Percentiles rank a stretch among this genome's conserved stretches.
Evolutionary conservation across 257 asterid genomes (phyloP).

Genomic region (Penstemon eatonii): DNA sequence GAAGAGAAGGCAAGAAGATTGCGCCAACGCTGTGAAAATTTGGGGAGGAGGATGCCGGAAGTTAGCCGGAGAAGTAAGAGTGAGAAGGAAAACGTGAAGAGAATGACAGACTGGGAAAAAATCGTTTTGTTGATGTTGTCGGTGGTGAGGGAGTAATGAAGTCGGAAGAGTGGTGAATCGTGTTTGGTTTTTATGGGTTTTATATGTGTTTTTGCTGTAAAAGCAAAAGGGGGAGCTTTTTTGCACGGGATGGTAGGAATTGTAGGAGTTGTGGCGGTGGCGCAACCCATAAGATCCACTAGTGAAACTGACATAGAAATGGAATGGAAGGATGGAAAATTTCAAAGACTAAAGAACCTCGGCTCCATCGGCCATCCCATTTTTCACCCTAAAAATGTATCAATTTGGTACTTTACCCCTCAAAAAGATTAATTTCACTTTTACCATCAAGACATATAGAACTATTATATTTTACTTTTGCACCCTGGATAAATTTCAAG

Average conservation of each 20-base stretch:
- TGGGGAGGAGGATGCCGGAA: slow-evolving; percentile 32
- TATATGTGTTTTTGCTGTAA: slow-evolving; percentile 1
- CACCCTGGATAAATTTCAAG: no score
- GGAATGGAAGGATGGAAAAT: no score
- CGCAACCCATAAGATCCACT: slow-evolving; percentile 1
- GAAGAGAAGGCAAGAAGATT: slow-evolving; percentile 31
- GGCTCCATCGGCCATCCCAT: no score
- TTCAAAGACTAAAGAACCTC: no score
- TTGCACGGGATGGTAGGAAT: not conserved
- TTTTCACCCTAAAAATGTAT: no score
- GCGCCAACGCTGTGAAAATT: slow-evolving; percentile 37
- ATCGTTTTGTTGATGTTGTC: not conserved
- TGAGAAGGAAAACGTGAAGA: slow-evolving; percentile 29
- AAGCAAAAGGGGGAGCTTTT: not conserved
- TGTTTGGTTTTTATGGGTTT: not conserved
- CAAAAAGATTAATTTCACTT: no score
- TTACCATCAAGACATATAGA: no score
- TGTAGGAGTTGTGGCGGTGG: slow-evolving; percentile 10
- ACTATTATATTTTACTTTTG: no score
- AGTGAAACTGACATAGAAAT: no score
- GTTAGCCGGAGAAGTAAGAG: slow-evolving; percentile 34
- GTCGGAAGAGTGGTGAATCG: slow-evolving; percentile 10
- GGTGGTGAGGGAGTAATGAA: slow-evolving; percentile 22
- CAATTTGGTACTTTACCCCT: no score
- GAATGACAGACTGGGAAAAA: slow-evolving; percentile 24